These are phyloP conservation scores for Microbotryum scabiosae DNA, from an alignment of 1,284 basidiomycete genomes.

Conservation along the genomic window DNA sequence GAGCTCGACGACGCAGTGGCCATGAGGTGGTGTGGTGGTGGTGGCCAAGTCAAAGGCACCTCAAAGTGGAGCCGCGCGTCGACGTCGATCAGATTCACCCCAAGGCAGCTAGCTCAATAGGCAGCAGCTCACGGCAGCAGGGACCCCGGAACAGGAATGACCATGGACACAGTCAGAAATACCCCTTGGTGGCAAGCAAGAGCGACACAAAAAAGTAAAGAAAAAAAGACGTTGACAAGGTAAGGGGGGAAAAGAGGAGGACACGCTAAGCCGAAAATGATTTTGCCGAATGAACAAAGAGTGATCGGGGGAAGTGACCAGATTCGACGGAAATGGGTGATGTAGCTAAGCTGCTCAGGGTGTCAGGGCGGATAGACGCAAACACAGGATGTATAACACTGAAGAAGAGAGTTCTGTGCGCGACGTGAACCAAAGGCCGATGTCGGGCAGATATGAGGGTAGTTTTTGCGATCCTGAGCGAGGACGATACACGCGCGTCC, in stretches of 20 bases:
- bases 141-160: neutral
- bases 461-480: no score
- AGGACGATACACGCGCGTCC: no score
- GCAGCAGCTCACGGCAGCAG: no score
- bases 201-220: neutral
- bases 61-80: no score
- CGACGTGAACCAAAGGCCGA: neutral
- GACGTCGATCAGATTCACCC: no score
- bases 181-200: neutral
- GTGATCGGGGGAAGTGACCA: neutral
- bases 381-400: neutral
- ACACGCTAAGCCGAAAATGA: neutral
- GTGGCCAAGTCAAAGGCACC: no score
- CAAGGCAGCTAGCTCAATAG: no score
- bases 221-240: neutral
- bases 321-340: neutral
- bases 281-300: neutral
- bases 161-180: neutral
- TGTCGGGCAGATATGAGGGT: neutral
- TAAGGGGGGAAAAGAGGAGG: neutral
- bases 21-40: no score
- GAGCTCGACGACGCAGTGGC: no score
- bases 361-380: neutral
- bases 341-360: neutral
- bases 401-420: neutral